Conservation (phyloP, 805 yeast species). For the Zygotorulaspora sp. region DNA sequence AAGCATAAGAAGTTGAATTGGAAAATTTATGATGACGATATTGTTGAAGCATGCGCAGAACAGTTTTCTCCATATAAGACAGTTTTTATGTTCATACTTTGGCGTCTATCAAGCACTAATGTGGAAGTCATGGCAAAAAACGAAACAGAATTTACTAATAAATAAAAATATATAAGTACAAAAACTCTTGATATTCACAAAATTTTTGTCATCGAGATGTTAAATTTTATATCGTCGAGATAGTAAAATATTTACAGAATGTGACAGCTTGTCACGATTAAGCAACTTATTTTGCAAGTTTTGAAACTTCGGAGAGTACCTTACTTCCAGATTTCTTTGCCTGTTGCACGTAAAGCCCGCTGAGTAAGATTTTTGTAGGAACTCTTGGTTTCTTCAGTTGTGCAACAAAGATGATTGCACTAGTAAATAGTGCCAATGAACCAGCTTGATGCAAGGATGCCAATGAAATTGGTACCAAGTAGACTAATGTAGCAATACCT, state of each 20-base stretch:
- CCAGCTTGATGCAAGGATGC: constrained; percentile 98
- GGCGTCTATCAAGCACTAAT: constrained; percentile 64
- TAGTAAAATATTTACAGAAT: constrained; percentile 1
- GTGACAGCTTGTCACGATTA: no score
- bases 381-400: constrained; percentile 56
- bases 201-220: neutral
- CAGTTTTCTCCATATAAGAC: constrained; percentile 62
- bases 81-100: constrained; percentile 62
- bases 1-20: constrained; percentile 52
- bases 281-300: constrained; percentile 21
- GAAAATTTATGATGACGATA: constrained; percentile 59
- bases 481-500: constrained; percentile 81
- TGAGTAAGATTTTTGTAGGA: constrained; percentile 36
- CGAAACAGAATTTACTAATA: constrained; percentile 24
- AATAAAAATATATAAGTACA: constrained; percentile 7
- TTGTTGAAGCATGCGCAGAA: constrained; percentile 51
- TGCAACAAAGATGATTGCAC: constrained; percentile 59
- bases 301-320: constrained; percentile 37
- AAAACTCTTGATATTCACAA: constrained; percentile 1
- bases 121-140: constrained; percentile 42
- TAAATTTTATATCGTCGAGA: neutral
- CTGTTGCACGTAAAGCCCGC: constrained; percentile 34
- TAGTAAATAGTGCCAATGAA: constrained; percentile 81
- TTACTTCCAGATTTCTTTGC: constrained; percentile 29
- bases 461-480: constrained; percentile 84